Evolutionary conservation across 1,139 yeast species (phyloP).

Genomic region (Dujonia santamariae): DNA sequence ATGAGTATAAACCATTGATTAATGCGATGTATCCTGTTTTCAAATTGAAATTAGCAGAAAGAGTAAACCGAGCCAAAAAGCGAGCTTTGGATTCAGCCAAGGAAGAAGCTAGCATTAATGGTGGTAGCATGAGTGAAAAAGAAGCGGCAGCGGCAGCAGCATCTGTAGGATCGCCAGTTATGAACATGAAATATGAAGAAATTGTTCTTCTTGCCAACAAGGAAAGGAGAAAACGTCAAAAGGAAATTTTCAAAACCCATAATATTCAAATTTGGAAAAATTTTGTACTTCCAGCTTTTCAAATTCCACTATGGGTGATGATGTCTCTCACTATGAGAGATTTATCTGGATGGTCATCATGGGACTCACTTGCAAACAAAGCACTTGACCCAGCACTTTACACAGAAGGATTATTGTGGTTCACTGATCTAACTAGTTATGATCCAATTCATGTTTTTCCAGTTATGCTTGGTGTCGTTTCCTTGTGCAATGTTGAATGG

Average conservation of each 20-base stretch:
- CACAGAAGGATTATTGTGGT: constrained; percentile 60
- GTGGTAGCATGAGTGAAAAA: constrained; percentile 6
- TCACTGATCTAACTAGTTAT: constrained; percentile 52
- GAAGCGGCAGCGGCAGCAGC: constrained; percentile 15
- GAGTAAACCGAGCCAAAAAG: constrained; percentile 37
- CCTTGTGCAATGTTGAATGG: constrained; percentile 82
- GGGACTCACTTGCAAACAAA: constrained; percentile 41
- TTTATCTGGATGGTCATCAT: constrained; percentile 68
- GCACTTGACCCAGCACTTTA: constrained; percentile 56
- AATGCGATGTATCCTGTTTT: constrained; percentile 76
- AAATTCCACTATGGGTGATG: constrained; percentile 85
- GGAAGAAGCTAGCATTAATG: not conserved
- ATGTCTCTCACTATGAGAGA: constrained; percentile 75
- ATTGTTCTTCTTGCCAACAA: constrained; percentile 69
- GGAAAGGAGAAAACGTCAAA: constrained; percentile 75
- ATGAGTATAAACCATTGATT: constrained; percentile 62
- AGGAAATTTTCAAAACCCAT: constrained; percentile 59
- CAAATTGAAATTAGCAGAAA: constrained; percentile 65
- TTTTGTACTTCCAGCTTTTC: constrained; percentile 68
- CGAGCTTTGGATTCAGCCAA: not conserved
- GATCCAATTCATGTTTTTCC: constrained; percentile 73
- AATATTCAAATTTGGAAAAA: constrained; percentile 81
- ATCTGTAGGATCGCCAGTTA: constrained; percentile 10
- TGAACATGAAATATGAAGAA: constrained; percentile 68
- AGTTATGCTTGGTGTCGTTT: constrained; percentile 61